Evolutionary conservation across 1,284 basidiomycete species (phyloP), one percentile per base, ranked within the genome.

Genomic region (Microbotryum scabiosae): DNA sequence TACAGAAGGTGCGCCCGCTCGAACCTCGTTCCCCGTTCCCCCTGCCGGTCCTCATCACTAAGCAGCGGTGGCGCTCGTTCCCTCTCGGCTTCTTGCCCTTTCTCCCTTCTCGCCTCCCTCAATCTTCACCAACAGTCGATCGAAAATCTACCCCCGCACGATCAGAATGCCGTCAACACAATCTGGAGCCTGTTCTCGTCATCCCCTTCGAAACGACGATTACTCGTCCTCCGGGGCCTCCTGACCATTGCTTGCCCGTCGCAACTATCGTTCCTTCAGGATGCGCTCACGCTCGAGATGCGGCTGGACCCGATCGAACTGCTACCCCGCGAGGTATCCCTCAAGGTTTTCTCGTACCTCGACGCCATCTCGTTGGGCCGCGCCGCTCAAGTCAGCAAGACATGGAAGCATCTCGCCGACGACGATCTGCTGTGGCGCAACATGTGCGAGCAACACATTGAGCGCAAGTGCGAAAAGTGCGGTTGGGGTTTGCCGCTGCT

Each of bases 231-330:
- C 51, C 90, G 91, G 72, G 94, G 94, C 36, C 82, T 99, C 62
- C 84, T 99, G 70, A 97, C 96, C n/a, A 98, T 98, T 90, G 98
- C 94, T 76, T 98, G 94, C 77, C 97, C 96, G 79, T 90, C 90
- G 46, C 94, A 97, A 73, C 85, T 98, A n/a, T 97, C 94, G 25
- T 87, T 97, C 59, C 85, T 99, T 54, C 88, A 90, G 18, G 90
- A 96, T 65, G 88, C 93, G 61, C 85, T 98, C 60, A 81, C 85
- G 26, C 84, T 89, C 67, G 85, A 97, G 65, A 97, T 96, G 74
- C 86, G 94, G 65, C 86, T 96, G 73, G 96, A 99, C 75, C 96
- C 96, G 10, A 94, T 98, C 76, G 79, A 82, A 52, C 84, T 92
- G 66, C 82, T 99, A 52, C 96, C 94, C 0, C 85, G 88, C 60